phyloP scores from a whole-genome alignment of 1,284 basidiomycete species.

The Malassezia slooffiae region DNA sequence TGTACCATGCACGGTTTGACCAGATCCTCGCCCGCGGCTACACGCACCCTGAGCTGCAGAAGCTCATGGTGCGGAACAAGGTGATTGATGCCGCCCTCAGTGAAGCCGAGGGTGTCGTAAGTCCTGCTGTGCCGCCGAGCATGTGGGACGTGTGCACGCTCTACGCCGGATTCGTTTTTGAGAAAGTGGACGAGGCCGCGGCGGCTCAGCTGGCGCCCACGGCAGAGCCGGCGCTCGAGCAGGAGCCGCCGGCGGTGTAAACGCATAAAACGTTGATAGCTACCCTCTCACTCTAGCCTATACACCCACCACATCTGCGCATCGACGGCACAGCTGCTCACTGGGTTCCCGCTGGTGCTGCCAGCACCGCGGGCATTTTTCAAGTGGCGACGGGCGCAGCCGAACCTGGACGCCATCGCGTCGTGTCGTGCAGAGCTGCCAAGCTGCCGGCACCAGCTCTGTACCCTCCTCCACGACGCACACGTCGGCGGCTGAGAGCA shows the following conservation, averaged over 20 bases:
- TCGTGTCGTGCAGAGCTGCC: background rate
- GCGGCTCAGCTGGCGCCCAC: background rate
- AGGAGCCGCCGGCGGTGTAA: too few species aligned
- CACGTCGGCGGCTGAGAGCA: constrained; percentile 32
- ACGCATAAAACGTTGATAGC: too few species aligned
- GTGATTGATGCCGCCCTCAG: constrained; percentile 19
- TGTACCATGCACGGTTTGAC: constrained; percentile 71
- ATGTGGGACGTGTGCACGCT: constrained; percentile 40
- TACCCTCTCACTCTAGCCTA: too few species aligned
- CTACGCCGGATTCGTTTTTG: constrained; percentile 41
- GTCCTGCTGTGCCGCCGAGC: constrained; percentile 23
- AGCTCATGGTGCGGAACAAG: constrained; percentile 25
- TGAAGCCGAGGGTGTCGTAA: constrained; percentile 10
- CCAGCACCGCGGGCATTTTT: constrained; percentile 36
- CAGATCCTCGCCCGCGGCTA: constrained; percentile 31
- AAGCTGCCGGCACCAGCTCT: background rate
- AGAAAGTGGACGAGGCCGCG: constrained; percentile 20
- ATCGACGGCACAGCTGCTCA: constrained; percentile 14
- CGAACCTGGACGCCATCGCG: constrained; percentile 11
- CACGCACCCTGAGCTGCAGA: constrained; percentile 15
- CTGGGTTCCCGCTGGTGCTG: constrained; percentile 9
- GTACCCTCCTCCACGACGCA: constrained; percentile 5
- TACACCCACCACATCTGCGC: constrained; percentile 2
- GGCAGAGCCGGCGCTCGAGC: too few species aligned
- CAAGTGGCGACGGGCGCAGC: constrained; percentile 18